phyloP scores from a whole-genome alignment of 2,329 filamentous ascomycete genomes.

The Aspergillus sojae region DNA sequence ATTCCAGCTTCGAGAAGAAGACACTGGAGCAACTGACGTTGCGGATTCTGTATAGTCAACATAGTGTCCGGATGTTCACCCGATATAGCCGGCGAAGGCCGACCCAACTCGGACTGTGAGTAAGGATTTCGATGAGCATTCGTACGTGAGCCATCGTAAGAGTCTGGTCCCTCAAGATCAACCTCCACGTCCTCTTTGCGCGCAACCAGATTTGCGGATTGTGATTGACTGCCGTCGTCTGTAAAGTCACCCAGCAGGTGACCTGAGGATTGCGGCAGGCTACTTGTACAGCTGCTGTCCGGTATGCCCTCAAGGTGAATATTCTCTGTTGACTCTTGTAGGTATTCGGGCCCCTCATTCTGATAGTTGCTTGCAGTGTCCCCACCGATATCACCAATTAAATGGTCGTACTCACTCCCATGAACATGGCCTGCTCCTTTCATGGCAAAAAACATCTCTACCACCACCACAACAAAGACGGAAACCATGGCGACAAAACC shows the following conservation, averaged over 20 bases:
- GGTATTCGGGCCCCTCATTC: slow-evolving; percentile 26
- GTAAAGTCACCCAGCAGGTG: slow-evolving; percentile 19
- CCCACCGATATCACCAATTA: slow-evolving; percentile 35
- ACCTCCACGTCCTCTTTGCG: slow-evolving; percentile 59
- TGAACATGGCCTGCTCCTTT: slow-evolving; percentile 64
- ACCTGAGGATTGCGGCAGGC: slow-evolving; percentile 13
- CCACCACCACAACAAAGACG: slow-evolving; percentile 77
- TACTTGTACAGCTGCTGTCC: slow-evolving; percentile 10
- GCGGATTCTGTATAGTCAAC: slow-evolving; percentile 56
- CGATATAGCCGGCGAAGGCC: slow-evolving; percentile 16
- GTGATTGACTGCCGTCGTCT: slow-evolving; percentile 21
- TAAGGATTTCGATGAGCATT: slow-evolving; percentile 17
- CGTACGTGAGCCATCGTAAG: slow-evolving; percentile 24
- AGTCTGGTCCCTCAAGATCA: slow-evolving; percentile 59
- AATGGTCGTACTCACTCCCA: slow-evolving; percentile 54
- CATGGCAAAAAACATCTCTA: slow-evolving; percentile 88
- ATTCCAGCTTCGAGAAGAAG: slow-evolving; percentile 81
- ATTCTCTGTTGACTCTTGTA: slow-evolving; percentile 22
- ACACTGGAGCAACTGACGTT: slow-evolving; percentile 73
- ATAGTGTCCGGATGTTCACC: slow-evolving; percentile 31
- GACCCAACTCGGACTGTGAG: slow-evolving; percentile 19
- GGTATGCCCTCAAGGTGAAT: slow-evolving; percentile 24
- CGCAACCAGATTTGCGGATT: slow-evolving; percentile 26
- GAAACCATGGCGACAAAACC: slow-evolving; percentile 81
- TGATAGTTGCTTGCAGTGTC: slow-evolving; percentile 23